phyloP scores from a whole-genome alignment of 148 eudicot genomes.

The Vaccinium darrowii region DNA sequence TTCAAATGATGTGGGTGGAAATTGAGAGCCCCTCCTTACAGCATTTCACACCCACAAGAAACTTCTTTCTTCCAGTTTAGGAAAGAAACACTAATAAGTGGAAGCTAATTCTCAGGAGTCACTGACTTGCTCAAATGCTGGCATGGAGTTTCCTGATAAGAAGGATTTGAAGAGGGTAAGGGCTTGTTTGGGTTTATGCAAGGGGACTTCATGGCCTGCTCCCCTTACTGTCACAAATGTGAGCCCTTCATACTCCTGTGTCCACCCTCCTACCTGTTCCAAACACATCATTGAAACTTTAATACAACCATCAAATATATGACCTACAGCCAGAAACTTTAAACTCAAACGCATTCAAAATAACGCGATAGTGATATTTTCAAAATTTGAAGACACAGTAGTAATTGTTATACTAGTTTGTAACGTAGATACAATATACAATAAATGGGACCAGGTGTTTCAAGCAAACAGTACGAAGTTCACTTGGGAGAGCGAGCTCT shows the following conservation, averaged over 20 bases:
- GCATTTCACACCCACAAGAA: background rate
- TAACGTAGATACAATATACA: background rate
- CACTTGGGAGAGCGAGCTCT: background rate
- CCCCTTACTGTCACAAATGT: slow-evolving; percentile 92
- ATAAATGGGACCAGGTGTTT: background rate
- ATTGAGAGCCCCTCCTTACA: background rate
- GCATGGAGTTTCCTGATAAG: slow-evolving; percentile 76
- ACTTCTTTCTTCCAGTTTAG: slow-evolving; percentile 5
- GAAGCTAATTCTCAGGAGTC: slow-evolving; percentile 26
- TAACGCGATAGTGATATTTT: background rate
- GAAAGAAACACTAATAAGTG: background rate
- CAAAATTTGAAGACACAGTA: background rate
- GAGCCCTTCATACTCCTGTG: slow-evolving; percentile 78
- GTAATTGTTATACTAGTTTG: background rate
- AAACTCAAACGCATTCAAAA: background rate
- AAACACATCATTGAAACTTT: background rate
- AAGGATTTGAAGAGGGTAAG: slow-evolving; percentile 64
- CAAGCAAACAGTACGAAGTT: background rate
- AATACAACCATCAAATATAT: background rate
- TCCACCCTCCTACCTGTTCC: slow-evolving; percentile 93
- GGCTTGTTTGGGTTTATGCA: slow-evolving; percentile 82
- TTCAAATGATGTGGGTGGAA: background rate
- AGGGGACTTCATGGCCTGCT: slow-evolving; percentile 97
- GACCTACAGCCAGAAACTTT: background rate
- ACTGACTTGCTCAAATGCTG: slow-evolving; percentile 44